A percentile compares a stretch with the other conserved stretches of the same genome.
Evolutionary conservation across 2,329 filamentous ascomycete species (phyloP).

Genomic region (Alternaria metachromatica): DNA sequence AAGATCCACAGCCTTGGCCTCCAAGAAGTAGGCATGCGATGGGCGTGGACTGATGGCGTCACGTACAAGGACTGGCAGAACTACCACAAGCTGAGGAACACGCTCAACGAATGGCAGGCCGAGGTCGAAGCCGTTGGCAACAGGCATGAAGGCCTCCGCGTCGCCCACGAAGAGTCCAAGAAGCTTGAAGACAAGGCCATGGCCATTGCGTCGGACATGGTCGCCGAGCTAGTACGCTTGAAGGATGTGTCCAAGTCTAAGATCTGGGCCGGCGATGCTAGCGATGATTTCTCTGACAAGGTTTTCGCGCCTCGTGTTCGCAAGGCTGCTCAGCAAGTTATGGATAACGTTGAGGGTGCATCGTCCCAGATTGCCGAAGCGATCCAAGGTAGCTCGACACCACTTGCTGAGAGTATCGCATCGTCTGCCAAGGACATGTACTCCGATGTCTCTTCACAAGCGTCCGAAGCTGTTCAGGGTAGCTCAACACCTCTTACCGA

Average conservation of each 20-base stretch:
- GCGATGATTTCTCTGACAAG: constrained; percentile 79
- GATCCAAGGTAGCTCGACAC: constrained; percentile 41
- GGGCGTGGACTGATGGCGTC: constrained; percentile 94
- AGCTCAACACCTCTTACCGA: constrained; percentile 39
- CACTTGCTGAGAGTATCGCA: constrained; percentile 41
- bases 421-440: constrained; percentile 48
- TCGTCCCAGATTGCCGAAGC: constrained; percentile 48
- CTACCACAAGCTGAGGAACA: constrained; percentile 85
- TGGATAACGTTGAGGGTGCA: constrained; percentile 46
- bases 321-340: constrained; percentile 53
- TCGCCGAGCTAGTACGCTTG: constrained; percentile 77
- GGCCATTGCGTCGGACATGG: constrained; percentile 77
- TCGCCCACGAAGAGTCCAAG: constrained; percentile 71
- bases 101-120: constrained; percentile 82
- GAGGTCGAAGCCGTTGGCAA: constrained; percentile 80
- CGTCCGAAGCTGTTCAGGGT: constrained; percentile 40
- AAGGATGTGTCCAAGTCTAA: constrained; percentile 89
- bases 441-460: constrained; percentile 39
- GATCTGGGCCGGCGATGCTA: constrained; percentile 73
- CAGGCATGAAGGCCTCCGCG: constrained; percentile 72
- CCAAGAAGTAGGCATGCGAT: constrained; percentile 89
- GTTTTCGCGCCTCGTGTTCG: constrained; percentile 64
- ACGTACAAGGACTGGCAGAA: constrained; percentile 98
- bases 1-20: constrained; percentile 82
- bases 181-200: constrained; percentile 81